phyloP scores from a whole-genome alignment of 805 yeast genomes.

The Lachancea thermotolerans region DNA sequence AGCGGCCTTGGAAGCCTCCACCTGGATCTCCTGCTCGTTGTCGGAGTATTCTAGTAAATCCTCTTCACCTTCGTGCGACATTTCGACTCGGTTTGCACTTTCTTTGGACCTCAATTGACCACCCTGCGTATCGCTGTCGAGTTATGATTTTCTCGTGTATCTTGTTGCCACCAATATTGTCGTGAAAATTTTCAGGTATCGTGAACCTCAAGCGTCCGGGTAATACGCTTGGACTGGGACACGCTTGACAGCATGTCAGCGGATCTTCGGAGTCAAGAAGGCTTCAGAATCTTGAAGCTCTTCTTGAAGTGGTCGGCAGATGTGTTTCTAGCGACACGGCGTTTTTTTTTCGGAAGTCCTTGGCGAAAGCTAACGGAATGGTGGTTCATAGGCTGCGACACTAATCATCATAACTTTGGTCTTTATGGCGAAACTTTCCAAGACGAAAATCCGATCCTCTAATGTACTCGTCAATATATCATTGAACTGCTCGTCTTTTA shows the following conservation, averaged over 20 bases:
- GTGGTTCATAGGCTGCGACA: too few relatives aligned
- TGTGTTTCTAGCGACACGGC: too few relatives aligned
- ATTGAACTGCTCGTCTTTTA: too few relatives aligned
- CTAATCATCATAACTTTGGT: too few relatives aligned
- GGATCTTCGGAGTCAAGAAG: too few relatives aligned
- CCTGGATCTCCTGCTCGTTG: slow-evolving; percentile 87
- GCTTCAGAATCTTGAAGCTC: too few relatives aligned
- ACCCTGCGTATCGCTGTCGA: not conserved
- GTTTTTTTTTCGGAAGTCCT: too few relatives aligned
- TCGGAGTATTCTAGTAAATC: slow-evolving; percentile 98
- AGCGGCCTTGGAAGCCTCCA: slow-evolving; percentile 41
- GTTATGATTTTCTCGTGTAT: slow-evolving; percentile 1
- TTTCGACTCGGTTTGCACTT: slow-evolving; percentile 19
- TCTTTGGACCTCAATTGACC: slow-evolving; percentile 2
- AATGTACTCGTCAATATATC: too few relatives aligned
- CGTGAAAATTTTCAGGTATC: slow-evolving; percentile 4
- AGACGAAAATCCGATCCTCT: too few relatives aligned
- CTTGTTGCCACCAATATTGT: not conserved
- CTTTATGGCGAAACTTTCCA: too few relatives aligned
- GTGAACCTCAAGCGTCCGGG: not conserved
- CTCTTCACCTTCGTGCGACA: slow-evolving; percentile 98
- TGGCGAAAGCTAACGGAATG: too few relatives aligned
- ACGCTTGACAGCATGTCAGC: not conserved
- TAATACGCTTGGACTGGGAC: not conserved
- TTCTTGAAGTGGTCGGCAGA: too few relatives aligned